Evolutionary conservation across 257 asterid genomes (phyloP).

Genomic region (Gynochthodes officinalis): DNA sequence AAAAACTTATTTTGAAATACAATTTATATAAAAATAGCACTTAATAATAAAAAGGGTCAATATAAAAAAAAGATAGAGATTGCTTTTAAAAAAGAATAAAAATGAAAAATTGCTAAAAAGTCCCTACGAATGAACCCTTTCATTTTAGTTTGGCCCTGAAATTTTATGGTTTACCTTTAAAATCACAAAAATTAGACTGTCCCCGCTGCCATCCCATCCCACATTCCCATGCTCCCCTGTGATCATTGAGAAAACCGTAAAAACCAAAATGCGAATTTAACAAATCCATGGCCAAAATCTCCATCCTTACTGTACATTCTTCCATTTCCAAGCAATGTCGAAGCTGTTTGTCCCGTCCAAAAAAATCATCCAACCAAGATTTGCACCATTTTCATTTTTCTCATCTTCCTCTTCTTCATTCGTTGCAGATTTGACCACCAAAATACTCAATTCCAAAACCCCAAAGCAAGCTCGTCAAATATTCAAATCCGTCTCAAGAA

Average conservation of each 20-base stretch:
- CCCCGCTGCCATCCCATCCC: no score
- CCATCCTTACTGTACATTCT: background rate
- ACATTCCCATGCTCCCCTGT: background rate
- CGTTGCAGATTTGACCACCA: slow-evolving; percentile 36
- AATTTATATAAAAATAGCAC: no score
- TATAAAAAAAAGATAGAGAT: no score
- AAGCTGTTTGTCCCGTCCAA: slow-evolving; percentile 11
- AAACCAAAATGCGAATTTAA: background rate
- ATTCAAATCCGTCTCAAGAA: slow-evolving; percentile 48
- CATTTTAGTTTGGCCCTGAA: no score
- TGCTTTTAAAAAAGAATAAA: no score
- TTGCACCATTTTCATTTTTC: slow-evolving; percentile 7
- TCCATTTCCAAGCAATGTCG: slow-evolving; percentile 13
- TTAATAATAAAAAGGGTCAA: no score
- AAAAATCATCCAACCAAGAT: background rate
- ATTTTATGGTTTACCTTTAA: no score
- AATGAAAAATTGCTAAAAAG: no score
- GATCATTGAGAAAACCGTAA: background rate
- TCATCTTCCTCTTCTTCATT: slow-evolving; percentile 32
- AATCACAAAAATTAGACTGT: no score
- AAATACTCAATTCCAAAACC: slow-evolving; percentile 52
- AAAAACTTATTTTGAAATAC: no score
- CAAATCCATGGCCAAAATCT: slow-evolving; percentile 8
- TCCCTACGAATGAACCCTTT: no score
- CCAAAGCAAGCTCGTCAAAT: slow-evolving; percentile 47